Evolutionary conservation across 2,329 filamentous ascomycete genomes (phyloP).

Genomic region (Calonectria henricotiae): DNA sequence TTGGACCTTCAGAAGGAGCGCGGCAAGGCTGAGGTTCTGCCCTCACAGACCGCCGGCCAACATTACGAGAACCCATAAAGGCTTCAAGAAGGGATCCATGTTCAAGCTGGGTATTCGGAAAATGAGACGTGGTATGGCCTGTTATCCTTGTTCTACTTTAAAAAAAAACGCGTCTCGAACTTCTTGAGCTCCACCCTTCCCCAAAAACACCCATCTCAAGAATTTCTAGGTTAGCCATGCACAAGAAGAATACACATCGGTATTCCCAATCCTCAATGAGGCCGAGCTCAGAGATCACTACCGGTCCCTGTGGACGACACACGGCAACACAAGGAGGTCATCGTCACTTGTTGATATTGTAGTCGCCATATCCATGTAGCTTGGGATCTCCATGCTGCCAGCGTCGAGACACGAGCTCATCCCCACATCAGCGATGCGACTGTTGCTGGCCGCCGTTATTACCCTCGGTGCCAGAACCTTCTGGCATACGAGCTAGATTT

Average conservation of each 20-base stretch:
- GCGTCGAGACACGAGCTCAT: background rate
- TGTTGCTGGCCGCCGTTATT: constrained; percentile 1
- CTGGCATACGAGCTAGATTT: too few relatives aligned
- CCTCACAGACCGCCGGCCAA: background rate
- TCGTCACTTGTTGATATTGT: constrained; percentile 9
- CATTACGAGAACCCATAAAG: background rate
- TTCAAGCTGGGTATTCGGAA: constrained; percentile 22
- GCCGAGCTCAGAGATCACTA: background rate
- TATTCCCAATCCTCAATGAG: constrained; percentile 51
- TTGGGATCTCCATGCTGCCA: constrained; percentile 7
- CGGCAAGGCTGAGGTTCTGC: background rate
- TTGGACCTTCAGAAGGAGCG: constrained; percentile 26
- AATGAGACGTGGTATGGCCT: constrained; percentile 36
- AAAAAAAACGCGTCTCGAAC: constrained; percentile 22
- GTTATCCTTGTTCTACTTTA: constrained; percentile 36
- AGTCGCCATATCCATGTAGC: constrained; percentile 4
- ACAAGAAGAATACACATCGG: constrained; percentile 63
- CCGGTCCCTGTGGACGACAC: constrained; percentile 7
- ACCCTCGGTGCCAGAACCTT: constrained; percentile 48
- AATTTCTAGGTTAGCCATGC: constrained; percentile 46
- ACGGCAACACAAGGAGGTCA: background rate
- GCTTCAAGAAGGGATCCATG: constrained; percentile 25
- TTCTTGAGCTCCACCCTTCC: constrained; percentile 14
- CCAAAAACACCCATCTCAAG: background rate
- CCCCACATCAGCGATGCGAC: background rate